A percentile compares a stretch with the other conserved stretches of the same genome.
Evolutionary conservation across 495 filamentous ascomycete species (phyloP).

Genomic region (Penicillium paradoxum): DNA sequence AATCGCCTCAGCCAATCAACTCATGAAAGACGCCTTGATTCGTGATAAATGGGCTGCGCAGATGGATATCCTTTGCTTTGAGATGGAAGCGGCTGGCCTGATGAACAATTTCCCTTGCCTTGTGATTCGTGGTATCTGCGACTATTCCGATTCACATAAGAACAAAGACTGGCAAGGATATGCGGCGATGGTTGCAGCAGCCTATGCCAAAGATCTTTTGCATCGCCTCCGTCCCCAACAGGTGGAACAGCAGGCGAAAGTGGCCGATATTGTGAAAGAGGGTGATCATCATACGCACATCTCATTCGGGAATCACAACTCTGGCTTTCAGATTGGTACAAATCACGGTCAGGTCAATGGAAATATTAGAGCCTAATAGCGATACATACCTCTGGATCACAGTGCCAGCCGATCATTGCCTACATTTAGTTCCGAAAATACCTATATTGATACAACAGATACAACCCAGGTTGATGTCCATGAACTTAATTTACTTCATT

Average conservation of each 20-base stretch:
- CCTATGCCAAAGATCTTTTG: constrained; percentile 27
- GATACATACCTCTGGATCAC: no score
- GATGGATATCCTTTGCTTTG: constrained; percentile 30
- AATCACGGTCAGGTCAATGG: no score
- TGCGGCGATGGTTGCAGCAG: constrained; percentile 24
- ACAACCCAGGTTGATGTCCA: no score
- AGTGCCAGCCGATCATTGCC: no score
- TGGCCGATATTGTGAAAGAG: neutral
- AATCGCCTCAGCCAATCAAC: constrained; percentile 25
- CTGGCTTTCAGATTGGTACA: neutral
- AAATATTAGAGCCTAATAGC: no score
- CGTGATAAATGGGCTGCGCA: constrained; percentile 26
- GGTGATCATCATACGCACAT: no score
- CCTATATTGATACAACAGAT: no score
- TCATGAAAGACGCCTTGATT: constrained; percentile 23
- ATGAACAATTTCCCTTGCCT: constrained; percentile 33
- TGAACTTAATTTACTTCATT: no score
- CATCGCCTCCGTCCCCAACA: neutral
- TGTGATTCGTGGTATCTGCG: constrained; percentile 34
- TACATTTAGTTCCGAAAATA: no score
- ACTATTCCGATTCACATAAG: constrained; percentile 38
- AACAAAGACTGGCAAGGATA: constrained; percentile 8
- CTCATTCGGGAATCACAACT: neutral
- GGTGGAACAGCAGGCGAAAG: neutral
- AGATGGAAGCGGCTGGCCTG: constrained; percentile 40